These are phyloP conservation scores for Candida buenavistaensis DNA, from an alignment of 1,139 yeast genomes.

Conservation along the genomic window DNA sequence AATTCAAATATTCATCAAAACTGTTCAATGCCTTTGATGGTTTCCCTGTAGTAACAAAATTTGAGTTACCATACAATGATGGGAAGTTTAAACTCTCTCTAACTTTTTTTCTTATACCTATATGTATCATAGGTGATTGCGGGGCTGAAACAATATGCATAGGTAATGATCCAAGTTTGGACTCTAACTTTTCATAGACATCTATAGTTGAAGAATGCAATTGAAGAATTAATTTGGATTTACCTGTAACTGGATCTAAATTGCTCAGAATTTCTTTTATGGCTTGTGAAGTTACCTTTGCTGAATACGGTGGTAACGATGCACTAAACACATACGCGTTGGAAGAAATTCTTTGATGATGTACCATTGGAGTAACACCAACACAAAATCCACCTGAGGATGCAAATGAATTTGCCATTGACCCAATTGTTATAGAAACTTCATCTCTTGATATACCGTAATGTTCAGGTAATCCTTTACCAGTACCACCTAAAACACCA, in stretches of 20 bases:
- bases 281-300: constrained; percentile 67
- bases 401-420: constrained; percentile 81
- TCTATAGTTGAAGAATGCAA: constrained; percentile 27
- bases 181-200: constrained; percentile 20
- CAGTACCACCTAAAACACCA: constrained; percentile 82
- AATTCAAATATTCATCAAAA: constrained; percentile 49
- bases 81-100: constrained; percentile 48
- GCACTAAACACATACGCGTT: constrained; percentile 93
- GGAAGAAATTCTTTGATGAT: constrained; percentile 78
- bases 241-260: constrained; percentile 33
- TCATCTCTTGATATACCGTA: constrained; percentile 62
- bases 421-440: constrained; percentile 83
- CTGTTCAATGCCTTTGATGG: constrained; percentile 34
- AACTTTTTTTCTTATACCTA: constrained; percentile 48
- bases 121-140: constrained; percentile 67
- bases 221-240: constrained; percentile 28
- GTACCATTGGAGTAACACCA: constrained; percentile 80
- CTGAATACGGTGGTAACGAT: constrained; percentile 89
- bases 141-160: constrained; percentile 58
- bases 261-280: constrained; percentile 38
- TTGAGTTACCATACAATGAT: constrained; percentile 45
- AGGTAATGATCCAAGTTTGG: constrained; percentile 20
- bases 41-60: constrained; percentile 39
- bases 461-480: constrained; percentile 83
- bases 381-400: constrained; percentile 95